Evolutionary conservation across 2,329 filamentous ascomycete genomes (phyloP).

Genomic region (Pseudocercospora fuligena): DNA sequence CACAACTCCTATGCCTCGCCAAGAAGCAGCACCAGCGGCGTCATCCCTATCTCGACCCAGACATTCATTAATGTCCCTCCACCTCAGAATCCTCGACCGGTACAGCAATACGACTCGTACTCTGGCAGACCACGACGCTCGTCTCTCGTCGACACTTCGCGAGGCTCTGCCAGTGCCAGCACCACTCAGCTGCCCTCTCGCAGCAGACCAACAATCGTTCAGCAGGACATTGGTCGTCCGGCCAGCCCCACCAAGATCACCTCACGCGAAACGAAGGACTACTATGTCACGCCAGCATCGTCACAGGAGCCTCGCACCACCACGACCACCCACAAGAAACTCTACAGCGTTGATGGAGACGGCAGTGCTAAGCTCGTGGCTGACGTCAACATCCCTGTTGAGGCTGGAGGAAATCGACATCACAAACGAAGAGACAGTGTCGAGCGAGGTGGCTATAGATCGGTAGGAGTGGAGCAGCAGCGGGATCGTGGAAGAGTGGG

Average conservation of each 20-base stretch:
- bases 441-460: conserved; percentile 36
- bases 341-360: conserved; percentile 56
- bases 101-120: conserved; percentile 50
- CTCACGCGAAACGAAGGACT: conserved; percentile 41
- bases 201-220: conserved; percentile 41
- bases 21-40: conserved; percentile 41
- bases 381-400: conserved; percentile 44
- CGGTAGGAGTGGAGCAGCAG: conserved; percentile 27
- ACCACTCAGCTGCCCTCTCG: conserved; percentile 39
- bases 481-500: conserved; percentile 35
- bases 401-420: conserved; percentile 46
- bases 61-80: conserved; percentile 41
- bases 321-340: conserved; percentile 51
- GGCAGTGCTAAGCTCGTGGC: conserved; percentile 44
- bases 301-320: conserved; percentile 35
- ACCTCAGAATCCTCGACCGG: conserved; percentile 25
- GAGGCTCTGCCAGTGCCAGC: conserved; percentile 35
- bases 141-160: conserved; percentile 46
- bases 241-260: conserved; percentile 48
- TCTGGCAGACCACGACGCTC: conserved; percentile 52
- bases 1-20: conserved; percentile 39
- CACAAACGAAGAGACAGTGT: conserved; percentile 41
- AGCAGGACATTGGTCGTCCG: conserved; percentile 41
- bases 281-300: conserved; percentile 46
- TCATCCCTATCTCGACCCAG: conserved; percentile 44